Base-by-base conservation (phyloP, 352 stramenopile species). In the Phytopythium montanum region DNA sequence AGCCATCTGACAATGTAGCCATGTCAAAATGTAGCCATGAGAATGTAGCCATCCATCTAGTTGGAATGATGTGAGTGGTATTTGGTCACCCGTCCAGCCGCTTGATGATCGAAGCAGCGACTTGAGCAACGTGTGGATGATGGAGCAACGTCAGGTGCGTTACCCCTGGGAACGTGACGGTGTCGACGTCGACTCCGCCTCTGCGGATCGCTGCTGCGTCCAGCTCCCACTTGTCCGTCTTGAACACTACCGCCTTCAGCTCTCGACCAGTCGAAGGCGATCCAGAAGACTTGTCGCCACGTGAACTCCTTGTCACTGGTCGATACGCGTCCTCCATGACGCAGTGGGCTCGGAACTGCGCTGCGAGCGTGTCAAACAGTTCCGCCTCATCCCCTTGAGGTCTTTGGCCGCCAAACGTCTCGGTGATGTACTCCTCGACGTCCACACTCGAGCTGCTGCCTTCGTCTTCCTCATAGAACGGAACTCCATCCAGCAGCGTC, bases 401-500 rank as follows among this genome's bases (percentile, higher is more conserved):
- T 44, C 16, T 41, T 33, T 12, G 33, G 14, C 56, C 26, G 63
- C 67, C 51, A 45, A 56, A 56, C 13, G 51, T 68, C 58, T 21
- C 26, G 23, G 5, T 66, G 26, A 25, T 51, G 46, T 33, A 68
- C 10, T 25, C 56, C 45, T 69, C 66, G 65, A 44, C 54, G 41
- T 66, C 31, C 54, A 55, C 23, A 31, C 64, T 28, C 13, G 42
- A 38, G 1, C 33, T 54, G 52, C 16, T 25, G 49, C 42, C 34
- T 25, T 48, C 6, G 13, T 51, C 51, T 25, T 54, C 41, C 2
- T 61, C 8, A 12, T 75, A 66, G 31, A 65, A 75, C 2, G 76
- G 76, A 7, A 77, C 56, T 0, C 76, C 72, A 52, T 87, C 74
- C 5, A 87, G 31, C 28, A 87, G 60, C 29, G 63, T 67, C 14